Evolutionary conservation across 805 yeast species (phyloP).

Genomic region (Candida patagonica): DNA sequence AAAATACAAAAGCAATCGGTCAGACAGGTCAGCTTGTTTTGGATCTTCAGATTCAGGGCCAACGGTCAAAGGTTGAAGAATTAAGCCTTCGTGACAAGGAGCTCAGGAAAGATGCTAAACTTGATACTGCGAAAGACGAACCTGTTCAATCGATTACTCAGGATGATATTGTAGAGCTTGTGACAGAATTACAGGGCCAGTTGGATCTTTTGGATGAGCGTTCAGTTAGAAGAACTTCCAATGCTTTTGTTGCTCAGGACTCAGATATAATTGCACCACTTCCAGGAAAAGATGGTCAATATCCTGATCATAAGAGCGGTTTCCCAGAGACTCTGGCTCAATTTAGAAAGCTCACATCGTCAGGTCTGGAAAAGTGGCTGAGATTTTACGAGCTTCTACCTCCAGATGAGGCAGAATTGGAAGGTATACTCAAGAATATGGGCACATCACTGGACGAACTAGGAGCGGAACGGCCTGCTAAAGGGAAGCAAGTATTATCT

Average conservation of each 20-base stretch:
- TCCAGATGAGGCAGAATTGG: conserved; percentile 48
- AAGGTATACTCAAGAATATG: conserved; percentile 37
- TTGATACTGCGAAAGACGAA: background rate
- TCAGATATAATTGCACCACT: conserved; percentile 52
- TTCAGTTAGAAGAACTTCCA: conserved; percentile 59
- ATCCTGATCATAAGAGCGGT: conserved; percentile 32
- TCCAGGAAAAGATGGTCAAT: conserved; percentile 71
- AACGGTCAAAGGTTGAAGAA: conserved; percentile 30
- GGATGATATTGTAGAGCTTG: conserved; percentile 79
- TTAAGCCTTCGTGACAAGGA: conserved; percentile 14
- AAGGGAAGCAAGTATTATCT: conserved; percentile 25
- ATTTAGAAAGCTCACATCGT: conserved; percentile 39
- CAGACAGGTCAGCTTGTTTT: conserved; percentile 75
- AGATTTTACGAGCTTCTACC: conserved; percentile 71
- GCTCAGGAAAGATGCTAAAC: conserved; percentile 10
- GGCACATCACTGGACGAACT: conserved; percentile 33
- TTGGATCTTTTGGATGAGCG: conserved; percentile 68
- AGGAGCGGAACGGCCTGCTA: conserved; percentile 24
- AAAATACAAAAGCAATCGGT: conserved; percentile 56
- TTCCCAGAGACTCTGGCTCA: conserved; percentile 55
- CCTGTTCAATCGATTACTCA: conserved; percentile 52
- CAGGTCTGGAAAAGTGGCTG: conserved; percentile 44
- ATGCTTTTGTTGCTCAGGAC: conserved; percentile 39
- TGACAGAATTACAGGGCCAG: conserved; percentile 84
- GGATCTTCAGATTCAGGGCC: conserved; percentile 52